Conservation (phyloP, 768 basidiomycete genomes). For the Cubamyces sp. region DNA sequence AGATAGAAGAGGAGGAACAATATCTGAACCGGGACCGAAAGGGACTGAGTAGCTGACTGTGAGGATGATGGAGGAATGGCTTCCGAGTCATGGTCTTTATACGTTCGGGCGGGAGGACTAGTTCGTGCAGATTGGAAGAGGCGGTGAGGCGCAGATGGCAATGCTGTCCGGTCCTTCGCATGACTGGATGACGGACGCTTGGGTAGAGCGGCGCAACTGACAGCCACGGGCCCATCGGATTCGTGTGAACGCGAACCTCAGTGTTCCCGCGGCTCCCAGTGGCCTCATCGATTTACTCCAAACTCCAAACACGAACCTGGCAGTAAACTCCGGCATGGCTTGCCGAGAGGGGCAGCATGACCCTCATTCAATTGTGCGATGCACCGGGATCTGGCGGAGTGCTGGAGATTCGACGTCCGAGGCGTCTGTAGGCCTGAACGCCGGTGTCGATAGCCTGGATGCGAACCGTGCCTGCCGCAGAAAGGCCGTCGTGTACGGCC, state of each 20-base stretch:
- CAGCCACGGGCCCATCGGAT: slow-evolving; percentile 7
- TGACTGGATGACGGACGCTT: slow-evolving; percentile 17
- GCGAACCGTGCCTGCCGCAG: not conserved
- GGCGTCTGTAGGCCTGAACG: slow-evolving; percentile 1
- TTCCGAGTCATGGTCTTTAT: slow-evolving; percentile 15
- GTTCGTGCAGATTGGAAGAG: slow-evolving; percentile 6
- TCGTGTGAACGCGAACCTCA: not conserved
- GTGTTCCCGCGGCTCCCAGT: slow-evolving; percentile 7
- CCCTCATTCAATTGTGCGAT: not conserved
- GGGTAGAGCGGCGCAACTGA: slow-evolving; percentile 18
- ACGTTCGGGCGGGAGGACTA: not conserved
- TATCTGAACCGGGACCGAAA: slow-evolving; percentile 16
- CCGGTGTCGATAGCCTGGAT: not conserved
- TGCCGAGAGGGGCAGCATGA: not conserved
- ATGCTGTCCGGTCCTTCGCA: slow-evolving; percentile 15
- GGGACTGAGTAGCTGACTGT: not conserved
- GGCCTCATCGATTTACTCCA: not conserved
- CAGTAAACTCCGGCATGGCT: not conserved
- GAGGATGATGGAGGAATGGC: slow-evolving; percentile 9
- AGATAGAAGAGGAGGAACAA: slow-evolving; percentile 14
- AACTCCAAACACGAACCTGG: not conserved
- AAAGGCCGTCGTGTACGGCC: not conserved
- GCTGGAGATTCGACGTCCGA: slow-evolving; percentile 3
- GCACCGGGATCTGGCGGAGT: not conserved
- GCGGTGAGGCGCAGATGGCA: slow-evolving; percentile 10